These are phyloP conservation scores for Iris pallida DNA, from an alignment of 116 monocot genomes.

Conservation along the genomic window DNA sequence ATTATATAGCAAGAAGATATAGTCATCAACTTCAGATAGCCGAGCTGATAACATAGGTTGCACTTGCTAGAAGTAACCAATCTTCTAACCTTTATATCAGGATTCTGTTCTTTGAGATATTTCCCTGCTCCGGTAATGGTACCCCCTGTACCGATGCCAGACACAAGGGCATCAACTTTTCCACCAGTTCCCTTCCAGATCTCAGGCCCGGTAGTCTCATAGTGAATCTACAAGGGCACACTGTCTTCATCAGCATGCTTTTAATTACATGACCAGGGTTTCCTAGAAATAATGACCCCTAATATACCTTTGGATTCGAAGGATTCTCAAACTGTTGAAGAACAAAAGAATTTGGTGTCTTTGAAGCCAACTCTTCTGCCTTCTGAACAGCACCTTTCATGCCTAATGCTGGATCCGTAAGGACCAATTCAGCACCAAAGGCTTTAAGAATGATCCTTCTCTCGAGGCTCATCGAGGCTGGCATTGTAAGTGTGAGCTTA, in stretches of 20 bases:
- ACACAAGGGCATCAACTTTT: constrained; percentile 35
- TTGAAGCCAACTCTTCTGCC: constrained; percentile 39
- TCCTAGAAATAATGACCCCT: not conserved
- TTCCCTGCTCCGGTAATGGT: constrained; percentile 38
- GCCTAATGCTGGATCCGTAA: constrained; percentile 38
- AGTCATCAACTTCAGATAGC: too few relatives aligned
- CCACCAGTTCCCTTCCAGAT: constrained; percentile 38
- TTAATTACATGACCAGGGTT: not conserved
- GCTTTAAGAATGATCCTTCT: constrained; percentile 57
- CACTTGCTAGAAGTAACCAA: too few relatives aligned
- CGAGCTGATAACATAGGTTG: too few relatives aligned
- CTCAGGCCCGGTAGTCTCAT: constrained; percentile 47
- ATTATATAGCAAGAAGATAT: too few relatives aligned
- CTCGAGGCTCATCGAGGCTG: constrained; percentile 63
- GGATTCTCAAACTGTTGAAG: constrained; percentile 47
- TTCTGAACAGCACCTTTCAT: constrained; percentile 40
- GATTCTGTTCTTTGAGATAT: constrained; percentile 42
- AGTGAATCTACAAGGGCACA: constrained; percentile 29
- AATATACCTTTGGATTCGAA: constrained; percentile 32
- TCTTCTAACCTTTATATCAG: constrained; percentile 38
- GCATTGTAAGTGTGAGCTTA: constrained; percentile 55
- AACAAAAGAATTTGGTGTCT: constrained; percentile 40
- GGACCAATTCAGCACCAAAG: constrained; percentile 44
- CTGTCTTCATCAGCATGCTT: too few relatives aligned
- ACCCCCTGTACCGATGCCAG: constrained; percentile 46